Conservation (phyloP, 257 asterid genomes). For the Capsicum pubescens region DNA sequence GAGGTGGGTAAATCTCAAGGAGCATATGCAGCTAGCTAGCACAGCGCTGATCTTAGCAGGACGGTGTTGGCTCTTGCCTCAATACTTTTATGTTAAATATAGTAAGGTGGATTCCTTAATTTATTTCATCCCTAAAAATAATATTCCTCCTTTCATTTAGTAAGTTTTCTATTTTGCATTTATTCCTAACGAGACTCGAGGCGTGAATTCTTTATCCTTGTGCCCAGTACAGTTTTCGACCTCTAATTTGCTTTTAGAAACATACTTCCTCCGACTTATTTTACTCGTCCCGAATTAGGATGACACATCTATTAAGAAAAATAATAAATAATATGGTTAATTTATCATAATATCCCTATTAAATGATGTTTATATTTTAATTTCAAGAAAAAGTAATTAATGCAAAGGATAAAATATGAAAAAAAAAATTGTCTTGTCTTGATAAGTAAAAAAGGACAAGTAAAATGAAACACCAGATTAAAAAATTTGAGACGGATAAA, state of each 20-base stretch:
- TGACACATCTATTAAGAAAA: too few relatives aligned
- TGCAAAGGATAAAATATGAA: too few relatives aligned
- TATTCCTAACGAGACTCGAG: neutral
- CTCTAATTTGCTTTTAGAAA: neutral
- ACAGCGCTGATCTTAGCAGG: neutral
- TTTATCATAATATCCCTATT: too few relatives aligned
- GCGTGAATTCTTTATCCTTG: conserved; percentile 9
- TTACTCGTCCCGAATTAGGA: too few relatives aligned
- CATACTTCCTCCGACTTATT: neutral
- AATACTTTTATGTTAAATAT: neutral
- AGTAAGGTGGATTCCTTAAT: neutral
- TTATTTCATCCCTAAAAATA: neutral
- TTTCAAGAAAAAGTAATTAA: too few relatives aligned
- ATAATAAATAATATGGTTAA: too few relatives aligned
- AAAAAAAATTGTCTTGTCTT: too few relatives aligned
- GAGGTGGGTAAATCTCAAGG: conserved; percentile 21
- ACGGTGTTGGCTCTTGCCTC: conserved; percentile 17
- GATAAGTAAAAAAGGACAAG: too few relatives aligned
- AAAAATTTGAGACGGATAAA: too few relatives aligned
- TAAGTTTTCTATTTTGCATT: neutral
- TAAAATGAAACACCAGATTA: too few relatives aligned
- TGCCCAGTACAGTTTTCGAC: neutral
- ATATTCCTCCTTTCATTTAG: neutral
- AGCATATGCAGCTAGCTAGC: neutral
- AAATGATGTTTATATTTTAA: too few relatives aligned